phyloP scores from a whole-genome alignment of 2,329 filamentous ascomycete genomes.

The Septoria petroselini region DNA sequence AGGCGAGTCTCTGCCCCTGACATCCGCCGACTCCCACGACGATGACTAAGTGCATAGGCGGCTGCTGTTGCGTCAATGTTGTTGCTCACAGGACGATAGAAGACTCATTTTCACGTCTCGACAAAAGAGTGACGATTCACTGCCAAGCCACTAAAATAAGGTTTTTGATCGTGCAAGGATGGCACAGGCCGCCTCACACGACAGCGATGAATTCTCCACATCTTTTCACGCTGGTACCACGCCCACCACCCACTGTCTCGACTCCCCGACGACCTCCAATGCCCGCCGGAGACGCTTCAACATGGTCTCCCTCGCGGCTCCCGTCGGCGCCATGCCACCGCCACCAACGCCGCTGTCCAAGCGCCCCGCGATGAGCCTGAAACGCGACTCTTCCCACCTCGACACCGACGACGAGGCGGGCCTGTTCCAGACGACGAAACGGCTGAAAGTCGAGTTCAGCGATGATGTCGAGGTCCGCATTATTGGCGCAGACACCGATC shows the following conservation, averaged over 20 bases:
- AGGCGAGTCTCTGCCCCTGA: too few relatives aligned
- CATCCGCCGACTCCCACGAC: too few relatives aligned
- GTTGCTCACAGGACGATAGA: neutral
- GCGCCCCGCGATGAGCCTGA: conserved; percentile 36
- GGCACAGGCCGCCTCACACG: conserved; percentile 8
- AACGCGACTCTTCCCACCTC: conserved; percentile 39
- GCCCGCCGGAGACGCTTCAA: conserved; percentile 14
- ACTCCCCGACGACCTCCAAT: conserved; percentile 8
- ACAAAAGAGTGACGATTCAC: too few relatives aligned
- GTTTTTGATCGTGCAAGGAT: conserved; percentile 1
- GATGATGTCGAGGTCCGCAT: conserved; percentile 48
- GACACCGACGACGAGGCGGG: conserved; percentile 39
- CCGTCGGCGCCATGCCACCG: conserved; percentile 35
- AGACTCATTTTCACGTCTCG: too few relatives aligned
- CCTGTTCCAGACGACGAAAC: conserved; percentile 43
- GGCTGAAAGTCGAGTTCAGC: conserved; percentile 49
- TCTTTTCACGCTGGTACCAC: conserved; percentile 2
- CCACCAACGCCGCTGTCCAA: conserved; percentile 33
- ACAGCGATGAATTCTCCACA: conserved; percentile 4
- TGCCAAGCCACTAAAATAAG: neutral
- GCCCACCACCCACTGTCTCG: neutral
- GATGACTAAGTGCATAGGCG: too few relatives aligned
- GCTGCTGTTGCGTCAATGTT: too few relatives aligned
- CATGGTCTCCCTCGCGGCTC: conserved; percentile 38
- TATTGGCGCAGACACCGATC: conserved; percentile 49